These are phyloP conservation scores for Pseudogymnoascus sp. DNA, from an alignment of 2,329 filamentous ascomycete genomes.

Conservation along the genomic window DNA sequence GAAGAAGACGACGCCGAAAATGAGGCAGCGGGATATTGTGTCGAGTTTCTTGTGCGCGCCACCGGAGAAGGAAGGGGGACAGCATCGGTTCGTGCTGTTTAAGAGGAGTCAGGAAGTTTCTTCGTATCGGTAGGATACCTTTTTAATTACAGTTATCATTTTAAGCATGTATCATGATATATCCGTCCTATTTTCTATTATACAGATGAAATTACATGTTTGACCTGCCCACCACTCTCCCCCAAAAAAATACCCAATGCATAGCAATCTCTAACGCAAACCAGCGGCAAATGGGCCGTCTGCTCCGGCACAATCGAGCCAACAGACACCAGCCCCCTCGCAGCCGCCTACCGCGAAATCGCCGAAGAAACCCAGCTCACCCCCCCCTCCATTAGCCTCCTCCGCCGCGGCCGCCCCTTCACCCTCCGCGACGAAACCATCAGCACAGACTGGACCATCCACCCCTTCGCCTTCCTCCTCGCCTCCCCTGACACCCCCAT, in stretches of 20 bases:
- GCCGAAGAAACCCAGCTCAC: conserved; percentile 53
- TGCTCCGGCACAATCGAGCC: conserved; percentile 54
- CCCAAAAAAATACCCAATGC: neutral
- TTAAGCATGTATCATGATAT: conserved; percentile 1
- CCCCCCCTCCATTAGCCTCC: conserved; percentile 20
- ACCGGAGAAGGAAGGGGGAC: conserved; percentile 15
- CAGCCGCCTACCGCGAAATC: conserved; percentile 55
- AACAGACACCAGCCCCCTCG: conserved; percentile 43
- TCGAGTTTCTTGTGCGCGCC: conserved; percentile 36
- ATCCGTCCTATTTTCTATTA: conserved; percentile 2
- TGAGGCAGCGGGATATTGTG: conserved; percentile 30
- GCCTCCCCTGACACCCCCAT: conserved; percentile 37
- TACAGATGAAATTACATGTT: neutral
- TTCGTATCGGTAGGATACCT: conserved; percentile 47
- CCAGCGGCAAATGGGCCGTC: conserved; percentile 49
- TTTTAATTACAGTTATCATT: neutral
- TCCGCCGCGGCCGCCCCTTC: conserved; percentile 46
- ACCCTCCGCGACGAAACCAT: conserved; percentile 45
- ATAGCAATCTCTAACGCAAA: conserved; percentile 12
- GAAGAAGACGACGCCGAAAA: neutral
- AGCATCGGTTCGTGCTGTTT: conserved; percentile 51
- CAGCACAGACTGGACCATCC: conserved; percentile 52
- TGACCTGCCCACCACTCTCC: neutral
- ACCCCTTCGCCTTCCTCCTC: conserved; percentile 53
- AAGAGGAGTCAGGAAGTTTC: conserved; percentile 49